phyloP scores from a whole-genome alignment of 1,284 basidiomycete species.

The Golubevia pallescens region DNA sequence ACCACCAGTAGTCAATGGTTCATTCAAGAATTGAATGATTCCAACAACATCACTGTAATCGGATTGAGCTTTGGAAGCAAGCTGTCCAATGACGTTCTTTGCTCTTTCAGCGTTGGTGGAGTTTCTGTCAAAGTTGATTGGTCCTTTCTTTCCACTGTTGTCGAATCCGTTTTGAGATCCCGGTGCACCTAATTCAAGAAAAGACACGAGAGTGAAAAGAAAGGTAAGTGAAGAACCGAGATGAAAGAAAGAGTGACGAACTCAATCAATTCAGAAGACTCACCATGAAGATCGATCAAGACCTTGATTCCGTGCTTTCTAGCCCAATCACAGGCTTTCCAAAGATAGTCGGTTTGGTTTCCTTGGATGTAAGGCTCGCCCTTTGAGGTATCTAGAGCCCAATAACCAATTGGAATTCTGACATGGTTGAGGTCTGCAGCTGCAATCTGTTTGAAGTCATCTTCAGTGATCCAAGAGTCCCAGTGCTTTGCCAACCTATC shows the following conservation, averaged over 20 bases:
- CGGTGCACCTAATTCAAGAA: slow-evolving; percentile 30
- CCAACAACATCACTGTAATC: slow-evolving; percentile 43
- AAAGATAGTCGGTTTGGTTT: slow-evolving; percentile 71
- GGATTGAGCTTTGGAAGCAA: slow-evolving; percentile 8
- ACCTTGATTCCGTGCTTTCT: slow-evolving; percentile 77
- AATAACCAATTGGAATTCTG: slow-evolving; percentile 85
- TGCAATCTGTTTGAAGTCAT: slow-evolving; percentile 76
- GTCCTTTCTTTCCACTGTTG: slow-evolving; percentile 35
- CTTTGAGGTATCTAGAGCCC: slow-evolving; percentile 82
- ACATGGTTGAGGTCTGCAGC: slow-evolving; percentile 82
- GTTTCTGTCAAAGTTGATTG: slow-evolving; percentile 33
- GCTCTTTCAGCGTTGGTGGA: slow-evolving; percentile 31
- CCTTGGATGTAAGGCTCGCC: slow-evolving; percentile 86
- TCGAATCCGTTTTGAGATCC: slow-evolving; percentile 42
- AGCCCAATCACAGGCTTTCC: slow-evolving; percentile 78
- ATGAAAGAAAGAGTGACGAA: background rate
- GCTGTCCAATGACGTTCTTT: slow-evolving; percentile 36
- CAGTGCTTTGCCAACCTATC: slow-evolving; percentile 69
- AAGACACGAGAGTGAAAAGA: no score
- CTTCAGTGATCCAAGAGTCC: slow-evolving; percentile 80
- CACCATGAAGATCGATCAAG: slow-evolving; percentile 73
- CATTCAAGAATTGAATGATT: slow-evolving; percentile 50
- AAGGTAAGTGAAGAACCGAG: background rate
- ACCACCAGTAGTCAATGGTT: slow-evolving; percentile 29
- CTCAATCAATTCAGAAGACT: background rate